phyloP scores from a whole-genome alignment of 805 yeast species.

The Monosporozyma solicola region DNA sequence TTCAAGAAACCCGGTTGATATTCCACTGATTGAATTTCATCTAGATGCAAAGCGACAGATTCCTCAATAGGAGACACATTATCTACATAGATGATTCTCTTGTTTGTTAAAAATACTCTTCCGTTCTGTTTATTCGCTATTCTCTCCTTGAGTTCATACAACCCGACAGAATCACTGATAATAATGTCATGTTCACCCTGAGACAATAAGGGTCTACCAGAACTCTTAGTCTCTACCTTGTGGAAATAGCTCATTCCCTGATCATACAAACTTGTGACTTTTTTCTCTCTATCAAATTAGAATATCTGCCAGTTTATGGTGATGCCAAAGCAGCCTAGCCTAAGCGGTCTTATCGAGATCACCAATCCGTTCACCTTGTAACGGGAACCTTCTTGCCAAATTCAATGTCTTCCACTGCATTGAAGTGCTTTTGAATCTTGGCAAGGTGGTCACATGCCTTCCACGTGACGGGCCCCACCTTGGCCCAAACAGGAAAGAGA shows the following conservation, averaged over 20 bases:
- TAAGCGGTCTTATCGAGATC: too few relatives aligned
- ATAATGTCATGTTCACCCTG: conserved; percentile 44
- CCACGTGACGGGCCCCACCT: too few relatives aligned
- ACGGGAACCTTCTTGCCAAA: too few relatives aligned
- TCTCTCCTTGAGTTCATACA: conserved; percentile 70
- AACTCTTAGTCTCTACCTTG: conserved; percentile 30
- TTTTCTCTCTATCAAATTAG: too few relatives aligned
- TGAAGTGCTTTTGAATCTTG: too few relatives aligned
- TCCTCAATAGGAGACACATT: conserved; percentile 32
- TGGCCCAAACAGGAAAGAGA: too few relatives aligned
- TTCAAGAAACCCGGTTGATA: conserved; percentile 52
- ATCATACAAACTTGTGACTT: too few relatives aligned
- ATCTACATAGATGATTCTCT: conserved; percentile 66
- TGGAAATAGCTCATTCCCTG: conserved; percentile 28
- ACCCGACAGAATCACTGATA: conserved; percentile 52
- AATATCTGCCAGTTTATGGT: too few relatives aligned
- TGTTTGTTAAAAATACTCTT: conserved; percentile 65
- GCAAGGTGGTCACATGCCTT: too few relatives aligned
- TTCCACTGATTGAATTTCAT: conserved; percentile 34
- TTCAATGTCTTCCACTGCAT: neutral
- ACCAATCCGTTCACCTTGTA: too few relatives aligned
- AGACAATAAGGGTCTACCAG: conserved; percentile 33
- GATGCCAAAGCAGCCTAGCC: too few relatives aligned
- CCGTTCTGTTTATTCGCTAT: conserved; percentile 62
- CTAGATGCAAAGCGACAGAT: conserved; percentile 42